Percentiles rank a stretch among this genome's conserved stretches.
Evolutionary conservation across 129 eudicot genomes (phyloP).

Genomic region (Silybum marianum): DNA sequence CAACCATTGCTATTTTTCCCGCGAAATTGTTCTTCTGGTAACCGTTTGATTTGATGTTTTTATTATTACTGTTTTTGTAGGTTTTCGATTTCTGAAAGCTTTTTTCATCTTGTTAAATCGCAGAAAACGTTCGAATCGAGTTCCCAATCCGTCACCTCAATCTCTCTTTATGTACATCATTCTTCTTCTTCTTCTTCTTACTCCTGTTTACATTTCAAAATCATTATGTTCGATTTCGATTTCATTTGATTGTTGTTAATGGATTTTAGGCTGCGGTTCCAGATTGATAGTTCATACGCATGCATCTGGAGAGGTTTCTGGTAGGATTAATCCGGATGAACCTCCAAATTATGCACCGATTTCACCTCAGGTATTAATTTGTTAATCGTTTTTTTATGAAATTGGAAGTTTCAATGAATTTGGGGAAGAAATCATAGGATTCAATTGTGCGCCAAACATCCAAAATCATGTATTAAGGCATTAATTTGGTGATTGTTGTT

Average conservation of each 20-base stretch:
- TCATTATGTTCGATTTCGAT: not conserved
- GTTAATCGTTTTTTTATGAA: not conserved
- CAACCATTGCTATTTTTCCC: conserved; percentile 15
- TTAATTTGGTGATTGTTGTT: not conserved
- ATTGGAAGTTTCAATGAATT: not conserved
- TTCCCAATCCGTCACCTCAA: conserved; percentile 16
- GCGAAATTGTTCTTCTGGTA: conserved; percentile 32
- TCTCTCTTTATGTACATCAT: conserved; percentile 5
- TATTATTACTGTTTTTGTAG: not conserved
- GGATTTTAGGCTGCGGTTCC: conserved; percentile 43
- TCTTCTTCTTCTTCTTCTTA: not conserved
- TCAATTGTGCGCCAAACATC: too few species aligned
- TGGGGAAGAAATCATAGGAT: not conserved
- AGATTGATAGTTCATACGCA: conserved; percentile 38
- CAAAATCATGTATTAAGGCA: not conserved
- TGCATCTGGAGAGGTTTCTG: conserved; percentile 41
- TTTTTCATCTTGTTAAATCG: not conserved
- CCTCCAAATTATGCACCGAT: conserved; percentile 23
- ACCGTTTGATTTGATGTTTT: not conserved
- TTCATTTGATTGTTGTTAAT: not conserved
- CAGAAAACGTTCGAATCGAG: conserved; percentile 28
- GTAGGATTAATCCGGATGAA: conserved; percentile 25
- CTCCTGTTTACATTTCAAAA: not conserved
- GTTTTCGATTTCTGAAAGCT: not conserved
- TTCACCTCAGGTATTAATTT: conserved; percentile 46